Evolutionary conservation across 73 alveolate species (phyloP).

Genomic region (Durusdinium trenchii): DNA sequence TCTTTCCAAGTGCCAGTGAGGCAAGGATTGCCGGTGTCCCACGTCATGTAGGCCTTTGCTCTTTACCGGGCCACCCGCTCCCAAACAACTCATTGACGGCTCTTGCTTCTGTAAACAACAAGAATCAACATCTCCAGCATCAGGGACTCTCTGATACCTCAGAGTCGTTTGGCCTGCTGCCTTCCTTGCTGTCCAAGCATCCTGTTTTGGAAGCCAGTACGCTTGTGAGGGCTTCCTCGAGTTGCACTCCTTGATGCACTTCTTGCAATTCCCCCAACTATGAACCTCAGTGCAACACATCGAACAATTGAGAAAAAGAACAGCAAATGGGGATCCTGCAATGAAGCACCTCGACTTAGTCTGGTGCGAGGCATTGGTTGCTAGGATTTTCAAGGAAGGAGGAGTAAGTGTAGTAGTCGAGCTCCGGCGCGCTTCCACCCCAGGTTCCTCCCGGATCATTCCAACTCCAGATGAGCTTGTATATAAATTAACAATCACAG

Average conservation of each 20-base stretch:
- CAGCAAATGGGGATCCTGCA: not conserved
- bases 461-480: too few species aligned
- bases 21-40: slow-evolving; percentile 7
- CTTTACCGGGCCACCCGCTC: not conserved
- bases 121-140: too few species aligned
- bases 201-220: slow-evolving; percentile 42
- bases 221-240: not conserved
- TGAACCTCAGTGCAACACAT: not conserved
- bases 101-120: too few species aligned
- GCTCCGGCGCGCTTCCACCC: not conserved
- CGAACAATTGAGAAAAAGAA: not conserved
- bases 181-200: too few species aligned
- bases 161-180: too few species aligned
- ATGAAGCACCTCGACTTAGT: not conserved
- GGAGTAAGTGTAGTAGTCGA: slow-evolving; percentile 60
- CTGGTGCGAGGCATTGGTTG: slow-evolving; percentile 47
- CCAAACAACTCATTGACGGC: not conserved
- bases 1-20: slow-evolving; percentile 34
- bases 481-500: too few species aligned
- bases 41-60: not conserved
- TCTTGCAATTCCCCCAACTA: not conserved
- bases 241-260: slow-evolving; percentile 24
- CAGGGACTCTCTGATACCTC: too few species aligned
- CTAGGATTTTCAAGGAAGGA: slow-evolving; percentile 51
- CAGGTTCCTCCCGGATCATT: slow-evolving; percentile 68